Evolutionary conservation across 1,284 basidiomycete genomes (phyloP).

Genomic region (Wolfiporia cocos): DNA sequence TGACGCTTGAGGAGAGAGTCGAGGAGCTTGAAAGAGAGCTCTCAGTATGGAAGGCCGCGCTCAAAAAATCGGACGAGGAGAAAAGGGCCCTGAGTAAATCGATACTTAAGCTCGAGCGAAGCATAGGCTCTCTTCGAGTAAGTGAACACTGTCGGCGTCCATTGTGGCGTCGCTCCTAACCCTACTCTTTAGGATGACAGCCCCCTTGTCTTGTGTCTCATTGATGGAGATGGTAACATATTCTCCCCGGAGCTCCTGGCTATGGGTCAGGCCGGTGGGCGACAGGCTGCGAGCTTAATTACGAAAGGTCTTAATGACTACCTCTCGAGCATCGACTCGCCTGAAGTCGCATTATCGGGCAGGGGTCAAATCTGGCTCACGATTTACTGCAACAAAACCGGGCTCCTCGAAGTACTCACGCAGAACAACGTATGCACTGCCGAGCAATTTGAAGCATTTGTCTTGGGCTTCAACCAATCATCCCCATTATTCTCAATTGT

Average conservation of each 20-base stretch:
- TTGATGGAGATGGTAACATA: slow-evolving; percentile 45
- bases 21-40: slow-evolving; percentile 33
- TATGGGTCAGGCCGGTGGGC: slow-evolving; percentile 34
- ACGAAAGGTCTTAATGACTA: slow-evolving; percentile 34
- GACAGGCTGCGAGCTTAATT: slow-evolving; percentile 36
- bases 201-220: slow-evolving; percentile 33
- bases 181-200: slow-evolving; percentile 28
- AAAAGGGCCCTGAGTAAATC: slow-evolving; percentile 22
- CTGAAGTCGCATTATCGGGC: slow-evolving; percentile 18
- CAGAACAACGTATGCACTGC: slow-evolving; percentile 30
- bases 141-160: slow-evolving; percentile 4
- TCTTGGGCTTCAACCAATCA: slow-evolving; percentile 41
- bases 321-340: slow-evolving; percentile 21
- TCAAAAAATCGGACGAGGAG: slow-evolving; percentile 29
- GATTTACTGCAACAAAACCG: slow-evolving; percentile 40
- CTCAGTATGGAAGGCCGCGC: slow-evolving; percentile 32
- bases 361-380: slow-evolving; percentile 35
- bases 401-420: slow-evolving; percentile 33
- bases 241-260: slow-evolving; percentile 34
- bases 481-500: slow-evolving; percentile 42
- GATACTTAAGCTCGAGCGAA: slow-evolving; percentile 27
- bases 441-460: slow-evolving; percentile 38
- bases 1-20: slow-evolving; percentile 24
- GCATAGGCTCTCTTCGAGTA: slow-evolving; percentile 30
- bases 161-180: not conserved